Conservation (phyloP, 2,329 filamentous ascomycete genomes). For the Paecilomyces niveus region DNA sequence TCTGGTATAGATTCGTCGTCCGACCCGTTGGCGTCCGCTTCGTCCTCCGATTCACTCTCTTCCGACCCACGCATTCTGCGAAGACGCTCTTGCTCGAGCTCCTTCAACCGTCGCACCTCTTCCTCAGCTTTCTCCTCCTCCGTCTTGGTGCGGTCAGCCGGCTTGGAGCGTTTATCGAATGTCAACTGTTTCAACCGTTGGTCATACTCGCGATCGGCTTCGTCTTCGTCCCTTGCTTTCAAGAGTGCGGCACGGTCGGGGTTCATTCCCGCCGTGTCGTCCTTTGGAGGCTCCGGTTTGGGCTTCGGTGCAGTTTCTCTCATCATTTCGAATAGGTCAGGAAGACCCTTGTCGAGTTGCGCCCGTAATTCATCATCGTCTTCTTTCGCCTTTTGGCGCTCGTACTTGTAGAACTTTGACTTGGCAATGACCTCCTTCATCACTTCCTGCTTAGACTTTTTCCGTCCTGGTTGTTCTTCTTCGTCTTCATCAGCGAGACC, state of each 20-base stretch:
- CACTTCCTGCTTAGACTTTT: slow-evolving; percentile 93
- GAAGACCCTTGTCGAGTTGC: slow-evolving; percentile 76
- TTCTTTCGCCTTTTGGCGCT: slow-evolving; percentile 85
- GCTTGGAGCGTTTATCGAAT: slow-evolving; percentile 75
- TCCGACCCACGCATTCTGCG: slow-evolving; percentile 81
- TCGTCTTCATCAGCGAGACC: slow-evolving; percentile 34
- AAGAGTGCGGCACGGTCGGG: slow-evolving; percentile 57
- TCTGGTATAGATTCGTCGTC: slow-evolving; percentile 45
- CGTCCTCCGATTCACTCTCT: slow-evolving; percentile 46
- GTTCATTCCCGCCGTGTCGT: slow-evolving; percentile 48
- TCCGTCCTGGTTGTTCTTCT: slow-evolving; percentile 62
- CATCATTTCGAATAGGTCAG: slow-evolving; percentile 67
- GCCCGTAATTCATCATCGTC: slow-evolving; percentile 83
- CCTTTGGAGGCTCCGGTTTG: slow-evolving; percentile 41
- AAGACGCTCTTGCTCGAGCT: slow-evolving; percentile 74
- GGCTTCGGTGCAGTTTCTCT: slow-evolving; percentile 49
- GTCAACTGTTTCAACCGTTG: slow-evolving; percentile 72
- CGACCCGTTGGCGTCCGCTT: slow-evolving; percentile 29
- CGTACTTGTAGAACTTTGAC: slow-evolving; percentile 90
- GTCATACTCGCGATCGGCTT: slow-evolving; percentile 83
- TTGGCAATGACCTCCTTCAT: slow-evolving; percentile 98
- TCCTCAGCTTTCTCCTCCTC: slow-evolving; percentile 77
- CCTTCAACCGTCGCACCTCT: slow-evolving; percentile 67
- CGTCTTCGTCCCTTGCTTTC: slow-evolving; percentile 54
- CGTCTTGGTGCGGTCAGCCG: slow-evolving; percentile 82